phyloP scores from a whole-genome alignment of 805 yeast species.

The Barnettozyma sucrosica region DNA sequence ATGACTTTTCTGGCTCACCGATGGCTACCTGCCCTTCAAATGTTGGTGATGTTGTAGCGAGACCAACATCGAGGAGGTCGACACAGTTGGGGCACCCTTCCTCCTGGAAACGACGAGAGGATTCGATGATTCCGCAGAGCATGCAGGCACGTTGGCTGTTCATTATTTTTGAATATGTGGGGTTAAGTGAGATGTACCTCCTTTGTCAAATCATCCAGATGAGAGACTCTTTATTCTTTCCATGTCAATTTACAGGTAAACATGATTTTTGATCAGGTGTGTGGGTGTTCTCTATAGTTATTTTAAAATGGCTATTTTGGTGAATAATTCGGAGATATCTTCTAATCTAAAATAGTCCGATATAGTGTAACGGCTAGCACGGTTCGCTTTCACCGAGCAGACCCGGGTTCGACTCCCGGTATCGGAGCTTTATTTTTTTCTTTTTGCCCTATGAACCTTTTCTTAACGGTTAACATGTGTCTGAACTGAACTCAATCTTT shows the following conservation, averaged over 20 bases:
- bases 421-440: constrained; percentile 50
- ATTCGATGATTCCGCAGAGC: constrained; percentile 91
- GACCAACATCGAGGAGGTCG: constrained; percentile 79
- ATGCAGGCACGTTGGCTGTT: constrained; percentile 68
- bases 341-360: constrained; percentile 39
- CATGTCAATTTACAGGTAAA: neutral
- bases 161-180: neutral
- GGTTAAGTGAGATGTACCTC: too few relatives aligned
- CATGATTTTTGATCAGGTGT: neutral
- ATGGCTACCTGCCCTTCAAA: constrained; percentile 93
- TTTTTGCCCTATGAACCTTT: too few relatives aligned
- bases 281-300: neutral
- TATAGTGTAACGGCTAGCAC: constrained; percentile 81
- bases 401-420: constrained; percentile 87
- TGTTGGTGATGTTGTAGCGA: constrained; percentile 86
- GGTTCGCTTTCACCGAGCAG: constrained; percentile 83
- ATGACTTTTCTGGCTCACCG: constrained; percentile 76
- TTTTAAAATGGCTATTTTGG: too few relatives aligned
- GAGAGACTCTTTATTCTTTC: too few relatives aligned
- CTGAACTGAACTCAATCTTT: too few relatives aligned
- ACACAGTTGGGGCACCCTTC: constrained; percentile 97
- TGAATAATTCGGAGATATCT: neutral
- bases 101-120: constrained; percentile 65
- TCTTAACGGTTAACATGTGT: too few relatives aligned
- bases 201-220: too few relatives aligned